Base-by-base conservation (phyloP, 140 eudicot species). In the Ambrosia hybrid region DNA sequence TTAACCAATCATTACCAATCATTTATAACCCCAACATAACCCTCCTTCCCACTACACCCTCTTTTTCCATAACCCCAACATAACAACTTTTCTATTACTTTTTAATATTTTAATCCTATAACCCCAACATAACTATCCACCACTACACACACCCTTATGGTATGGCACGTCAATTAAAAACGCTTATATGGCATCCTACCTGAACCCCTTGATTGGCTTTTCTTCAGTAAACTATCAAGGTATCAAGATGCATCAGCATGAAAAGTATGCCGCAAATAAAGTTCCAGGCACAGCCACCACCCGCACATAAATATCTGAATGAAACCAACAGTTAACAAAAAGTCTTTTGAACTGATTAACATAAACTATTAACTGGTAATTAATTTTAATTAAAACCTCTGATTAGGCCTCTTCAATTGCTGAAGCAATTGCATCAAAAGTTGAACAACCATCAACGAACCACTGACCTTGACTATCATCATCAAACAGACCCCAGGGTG, bases 221-320 rank as follows among this genome's bases (percentile, higher is more conserved):
- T 51, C 80, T 90, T 97, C 71, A 93, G 85, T 72, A 93, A 74
- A 73, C 86, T 76, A 85, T 93, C 99, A 81, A 93, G 93, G 72
- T 96, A 82, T 41, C 90, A 81, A 41, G 97, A 77, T n/a, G 94
- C 89, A 86, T 86, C 77, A 64, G 76, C 75, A 52, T 85, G 85
- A 76, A 93, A 93, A 39, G 99, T 97, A 14, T 97, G 97, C 38
- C 90, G 86, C 55, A 90, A 57, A 81, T 89, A 93, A 66, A 93
- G 82, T 66, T 93, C 99, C 45, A 96, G 97, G 77, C 99, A 93
- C 79, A 93, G 61, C 99, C 99, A 93, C 99, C 99, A 93, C 36
- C 97, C 99, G 76, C 97, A 93, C 75, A 93, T 93, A 85, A 85
- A 93, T 71, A 93, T 90, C 99, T 93, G 87, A 85, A 90, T 56